These are phyloP conservation scores for Verticillium longisporum DNA, from an alignment of 2,329 filamentous ascomycete genomes.

Conservation along the genomic window DNA sequence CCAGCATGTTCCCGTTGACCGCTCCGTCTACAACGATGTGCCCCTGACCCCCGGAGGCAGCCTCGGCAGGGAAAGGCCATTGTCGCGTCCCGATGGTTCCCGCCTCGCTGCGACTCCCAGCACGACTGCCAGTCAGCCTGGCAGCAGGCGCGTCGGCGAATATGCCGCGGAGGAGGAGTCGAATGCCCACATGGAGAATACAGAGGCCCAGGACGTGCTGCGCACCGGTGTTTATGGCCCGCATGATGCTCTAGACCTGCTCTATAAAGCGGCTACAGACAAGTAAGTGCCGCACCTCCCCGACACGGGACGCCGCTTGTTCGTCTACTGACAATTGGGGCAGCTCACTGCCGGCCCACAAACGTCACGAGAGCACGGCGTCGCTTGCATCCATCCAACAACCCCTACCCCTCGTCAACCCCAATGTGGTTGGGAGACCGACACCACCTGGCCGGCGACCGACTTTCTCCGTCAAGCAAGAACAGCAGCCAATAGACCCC, in stretches of 20 bases:
- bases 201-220: constrained; percentile 60
- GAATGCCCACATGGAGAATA: constrained; percentile 56
- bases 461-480: constrained; percentile 13
- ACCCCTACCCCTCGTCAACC: constrained; percentile 6
- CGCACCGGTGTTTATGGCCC: constrained; percentile 75
- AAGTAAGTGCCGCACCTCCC: constrained; percentile 30
- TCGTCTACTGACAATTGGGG: not conserved
- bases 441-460: not conserved
- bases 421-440: constrained; percentile 10
- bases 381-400: constrained; percentile 14
- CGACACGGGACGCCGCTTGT: not conserved
- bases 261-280: constrained; percentile 78
- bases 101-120: constrained; percentile 16
- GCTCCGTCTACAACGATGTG: constrained; percentile 40
- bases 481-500: constrained; percentile 39
- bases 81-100: constrained; percentile 51
- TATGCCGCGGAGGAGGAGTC: constrained; percentile 42
- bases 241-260: constrained; percentile 83
- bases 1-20: constrained; percentile 35
- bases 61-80: constrained; percentile 57
- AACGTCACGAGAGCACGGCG: constrained; percentile 21
- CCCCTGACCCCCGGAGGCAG: constrained; percentile 62
- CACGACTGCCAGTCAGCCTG: constrained; percentile 20
- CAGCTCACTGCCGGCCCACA: constrained; percentile 13
- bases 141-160: constrained; percentile 22